Base-by-base conservation (phyloP, 805 yeast genomes). In the baker's yeast (Saccharomyces cerevisiae) region DNA sequence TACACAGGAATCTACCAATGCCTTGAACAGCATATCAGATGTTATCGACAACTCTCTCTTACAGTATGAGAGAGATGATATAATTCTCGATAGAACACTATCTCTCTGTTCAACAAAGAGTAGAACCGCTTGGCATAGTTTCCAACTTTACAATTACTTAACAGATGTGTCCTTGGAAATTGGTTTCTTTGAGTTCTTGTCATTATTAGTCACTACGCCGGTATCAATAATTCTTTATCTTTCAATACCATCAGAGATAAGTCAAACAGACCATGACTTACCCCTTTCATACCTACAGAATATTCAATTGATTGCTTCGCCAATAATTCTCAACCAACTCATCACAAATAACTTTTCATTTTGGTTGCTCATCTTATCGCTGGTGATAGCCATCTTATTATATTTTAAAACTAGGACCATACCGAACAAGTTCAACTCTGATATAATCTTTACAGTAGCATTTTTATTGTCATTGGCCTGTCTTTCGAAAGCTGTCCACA, bases 381-480 rank as follows among this genome's bases (percentile, higher is more conserved):
- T 3, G 22, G 29, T 24, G 27, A 28, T 13, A 47, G 13, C n/a
- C 27, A 53, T 51, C 36, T 24, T 14, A 22, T n/a, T 46, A 6
- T 46, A 22, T 26, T 46, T 24, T n/a, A 24, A 46, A 46, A 14
- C 2, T 10, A 21, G 14, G 17, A 22, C 17, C 14, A 24, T n/a
- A 9, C 27, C 52, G n/a, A 22, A 26, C 21, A 30, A 27, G 24
- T 36, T 21, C 32, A 36, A 51, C n/a, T 26, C 43, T 1, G 36
- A 48, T 41, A 11, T 56, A 5, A 24, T 52, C 4, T 27, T 88
- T 0, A 48, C 76, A 0, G 22, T 76, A 3, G 97, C 96, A 0
- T 92, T 92, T 64, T 53, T 78, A 0, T 69, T 82, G 5, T 79
- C 95, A 1, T 73, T 92, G 2, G 65, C 81, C 1, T 83, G 89